Conservation (phyloP, 176 grass and related monocot genomes). For the Stipa capillata region DNA sequence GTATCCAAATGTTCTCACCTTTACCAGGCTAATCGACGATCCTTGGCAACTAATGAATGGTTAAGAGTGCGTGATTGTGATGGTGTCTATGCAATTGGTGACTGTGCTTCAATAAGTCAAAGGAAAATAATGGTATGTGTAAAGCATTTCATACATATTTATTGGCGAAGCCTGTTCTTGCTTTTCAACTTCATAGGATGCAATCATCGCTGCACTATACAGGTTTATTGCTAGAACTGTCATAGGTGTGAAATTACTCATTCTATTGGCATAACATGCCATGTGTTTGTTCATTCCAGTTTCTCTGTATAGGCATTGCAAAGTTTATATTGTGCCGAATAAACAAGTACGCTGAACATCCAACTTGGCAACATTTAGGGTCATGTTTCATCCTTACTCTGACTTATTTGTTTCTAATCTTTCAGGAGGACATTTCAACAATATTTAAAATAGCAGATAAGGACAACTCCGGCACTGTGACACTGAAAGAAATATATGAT, state of each 20-base stretch:
- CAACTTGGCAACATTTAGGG: too few relatives aligned
- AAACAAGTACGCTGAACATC: too few relatives aligned
- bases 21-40: slow-evolving; percentile 56
- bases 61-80: slow-evolving; percentile 83
- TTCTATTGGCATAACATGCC: not conserved
- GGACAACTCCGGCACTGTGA: slow-evolving; percentile 70
- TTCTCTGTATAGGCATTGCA: not conserved
- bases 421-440: slow-evolving; percentile 71
- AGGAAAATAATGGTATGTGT: slow-evolving; percentile 83
- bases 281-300: not conserved
- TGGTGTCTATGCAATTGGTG: slow-evolving; percentile 86
- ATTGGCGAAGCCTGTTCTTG: not conserved
- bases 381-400: not conserved
- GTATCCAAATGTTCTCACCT: slow-evolving; percentile 8
- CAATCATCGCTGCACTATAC: not conserved
- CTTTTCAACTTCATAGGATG: not conserved
- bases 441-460: slow-evolving; percentile 75
- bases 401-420: not conserved
- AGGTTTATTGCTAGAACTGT: not conserved
- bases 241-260: too few relatives aligned
- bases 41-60: slow-evolving; percentile 91
- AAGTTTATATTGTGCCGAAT: not conserved
- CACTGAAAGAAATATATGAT: slow-evolving; percentile 71
- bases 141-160: not conserved
- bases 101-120: slow-evolving; percentile 88